Evolutionary conservation across 202 grass and related monocot species (phyloP), one percentile per base, ranked within the genome.

Genomic region (Digitaria exilis): DNA sequence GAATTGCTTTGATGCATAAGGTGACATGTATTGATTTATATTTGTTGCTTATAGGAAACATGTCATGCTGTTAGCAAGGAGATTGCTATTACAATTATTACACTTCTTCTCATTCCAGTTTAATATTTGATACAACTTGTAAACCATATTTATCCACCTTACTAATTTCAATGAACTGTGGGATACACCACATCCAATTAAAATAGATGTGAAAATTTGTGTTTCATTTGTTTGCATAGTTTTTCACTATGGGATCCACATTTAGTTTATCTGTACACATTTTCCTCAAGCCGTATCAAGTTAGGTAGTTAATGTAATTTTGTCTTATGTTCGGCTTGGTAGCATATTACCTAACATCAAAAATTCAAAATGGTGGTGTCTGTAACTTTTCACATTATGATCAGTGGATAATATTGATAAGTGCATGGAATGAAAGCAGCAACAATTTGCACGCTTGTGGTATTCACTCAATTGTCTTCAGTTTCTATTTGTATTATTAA

Each of bases 401-500:
- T 29, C 15, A 67, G 30, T 43, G 64, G 54, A 69, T 62, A 81
- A 39, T 67, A n/a, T 48, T 61, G 51, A 35, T 1, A 3, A 49
- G 30, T 62, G 52, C 24, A 10, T 7, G 31, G 31, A 69, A 55
- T 28, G 18, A 19, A 69, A 75, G 24, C n/a, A 21, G 45, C 42
- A 26, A 61, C 17, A 25, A 2, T 68, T 84, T 50, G 32, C 9
- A 11, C n/a, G 51, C 43, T 57, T 54, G 18, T 30, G 6, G 62
- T 60, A 39, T 64, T 89, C 22, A 0, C 46, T 68, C 71, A 46
- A 55, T 32, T 74, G 1, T 70, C 37, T 83, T 59, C 57, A 81
- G 49, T 66, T 65, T 75, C 32, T 55, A 32, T 73, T 35, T 71
- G 0, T 75, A 6, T 46, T 89, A 72, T 54, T 69, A 83, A 83